phyloP scores from a whole-genome alignment of 306 rosid species.

The Ceratonia siliqua region DNA sequence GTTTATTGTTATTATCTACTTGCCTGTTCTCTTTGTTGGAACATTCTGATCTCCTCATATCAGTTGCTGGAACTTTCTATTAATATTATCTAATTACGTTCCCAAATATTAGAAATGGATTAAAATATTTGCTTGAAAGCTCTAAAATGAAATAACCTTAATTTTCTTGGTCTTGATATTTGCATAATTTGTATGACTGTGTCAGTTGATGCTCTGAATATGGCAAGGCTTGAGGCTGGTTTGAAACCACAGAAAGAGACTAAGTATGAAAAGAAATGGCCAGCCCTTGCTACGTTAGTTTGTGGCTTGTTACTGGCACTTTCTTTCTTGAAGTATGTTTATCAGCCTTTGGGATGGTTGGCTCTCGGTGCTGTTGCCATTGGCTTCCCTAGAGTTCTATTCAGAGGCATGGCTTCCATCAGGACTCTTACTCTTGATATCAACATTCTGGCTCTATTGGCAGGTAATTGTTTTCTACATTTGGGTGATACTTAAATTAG shows the following conservation, averaged over 20 bases:
- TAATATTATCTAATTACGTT: neutral
- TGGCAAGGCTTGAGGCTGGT: slow-evolving; percentile 75
- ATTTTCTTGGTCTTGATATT: neutral
- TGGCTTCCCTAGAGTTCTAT: slow-evolving; percentile 56
- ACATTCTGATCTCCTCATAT: too few relatives aligned
- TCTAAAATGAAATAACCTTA: neutral
- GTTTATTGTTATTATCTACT: neutral
- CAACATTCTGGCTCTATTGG: slow-evolving; percentile 71
- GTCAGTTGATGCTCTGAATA: slow-evolving; percentile 71
- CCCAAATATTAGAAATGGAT: neutral
- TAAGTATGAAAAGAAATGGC: slow-evolving; percentile 58
- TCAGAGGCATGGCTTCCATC: slow-evolving; percentile 55
- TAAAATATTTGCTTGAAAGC: neutral
- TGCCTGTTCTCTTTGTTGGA: too few relatives aligned
- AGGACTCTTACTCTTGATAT: slow-evolving; percentile 63
- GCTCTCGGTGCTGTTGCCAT: slow-evolving; percentile 70
- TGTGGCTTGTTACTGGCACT: slow-evolving; percentile 60
- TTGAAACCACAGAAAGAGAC: slow-evolving; percentile 56
- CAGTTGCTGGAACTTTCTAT: too few relatives aligned
- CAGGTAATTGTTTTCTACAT: slow-evolving; percentile 53
- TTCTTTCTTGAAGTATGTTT: slow-evolving; percentile 63
- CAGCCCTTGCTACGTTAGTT: slow-evolving; percentile 57
- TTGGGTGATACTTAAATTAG: neutral
- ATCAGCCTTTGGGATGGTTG: slow-evolving; percentile 58
- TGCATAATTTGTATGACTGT: neutral